Base-by-base conservation (phyloP, 2,329 filamentous ascomycete species). In the Calonectria hawksworthii region DNA sequence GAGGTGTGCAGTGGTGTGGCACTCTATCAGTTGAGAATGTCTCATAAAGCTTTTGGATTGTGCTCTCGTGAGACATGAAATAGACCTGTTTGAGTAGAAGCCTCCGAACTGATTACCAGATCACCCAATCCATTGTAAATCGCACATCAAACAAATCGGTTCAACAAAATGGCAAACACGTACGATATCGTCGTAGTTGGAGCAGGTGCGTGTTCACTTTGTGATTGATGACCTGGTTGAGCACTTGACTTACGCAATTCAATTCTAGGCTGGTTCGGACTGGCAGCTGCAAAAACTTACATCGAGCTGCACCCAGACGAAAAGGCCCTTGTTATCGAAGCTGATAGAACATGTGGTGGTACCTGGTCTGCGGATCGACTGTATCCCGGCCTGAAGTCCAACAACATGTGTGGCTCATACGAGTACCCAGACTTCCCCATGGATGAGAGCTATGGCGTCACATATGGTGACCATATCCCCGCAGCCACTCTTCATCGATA, bases 381-480 rank as follows among this genome's bases (percentile, higher is more conserved):
- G 1, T 90, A 93, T 82, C 88, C 89, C 0, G 90, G 90, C 4
- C 86, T 94, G 56, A 90, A 90, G 72, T 89, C 90, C 9, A 94
- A 94, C 83, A 93, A 93, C 77, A 85, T 92, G 79, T 80, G 89
- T 16, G 92, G 92, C 21, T 89, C 89, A 0, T 93, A 92, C 78
- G 92, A 93, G 79, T 93, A 88, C 77, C 88, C 88, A 10, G 92
- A 93, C 75, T 92, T 92, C 72, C 90, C 91, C 18, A 91, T 93
- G 90, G 81, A 83, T 38, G 85, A 85, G 4, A 84, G 81, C 0
- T 90, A 88, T 75, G 84, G 83, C 8, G 79, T 87, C 23, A 80
- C 82, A 30, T 73, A 78, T 4, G 75, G 75, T 21, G 36, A 81
- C 32, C 83, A 86, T 71, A 85, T 87, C 26, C 83, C 85, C 1